Conservation (phyloP, 768 basidiomycete genomes). For the Pleurotus sapidus region DNA sequence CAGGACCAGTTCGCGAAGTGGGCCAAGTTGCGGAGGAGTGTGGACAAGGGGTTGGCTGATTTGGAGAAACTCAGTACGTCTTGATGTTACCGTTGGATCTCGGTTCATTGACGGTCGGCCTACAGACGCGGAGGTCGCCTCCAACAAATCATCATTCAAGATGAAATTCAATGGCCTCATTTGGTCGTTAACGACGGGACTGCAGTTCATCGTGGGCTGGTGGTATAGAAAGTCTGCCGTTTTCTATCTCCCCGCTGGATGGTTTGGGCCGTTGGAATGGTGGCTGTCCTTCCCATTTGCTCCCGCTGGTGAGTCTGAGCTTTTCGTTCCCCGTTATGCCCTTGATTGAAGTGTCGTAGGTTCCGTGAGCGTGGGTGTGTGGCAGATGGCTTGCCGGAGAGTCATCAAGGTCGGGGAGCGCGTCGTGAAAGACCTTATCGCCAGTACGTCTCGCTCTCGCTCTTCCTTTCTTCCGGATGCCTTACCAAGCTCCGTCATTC, state of each 20-base stretch:
- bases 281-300: conserved; percentile 89
- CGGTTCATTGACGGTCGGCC: background rate
- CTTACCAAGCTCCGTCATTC: background rate
- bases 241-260: conserved; percentile 88
- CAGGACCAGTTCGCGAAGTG: conserved; percentile 99
- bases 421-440: conserved; percentile 59
- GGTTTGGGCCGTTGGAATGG: conserved; percentile 90
- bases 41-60: conserved; percentile 90
- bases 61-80: conserved; percentile 82
- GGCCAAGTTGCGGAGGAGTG: conserved; percentile 87
- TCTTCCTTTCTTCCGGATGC: background rate
- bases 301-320: conserved; percentile 62
- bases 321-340: conserved; percentile 3
- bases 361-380: conserved; percentile 88
- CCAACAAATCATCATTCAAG: conserved; percentile 59
- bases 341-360: conserved; percentile 41
- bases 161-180: conserved; percentile 69
- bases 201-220: conserved; percentile 84
- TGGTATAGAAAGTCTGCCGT: conserved; percentile 90
- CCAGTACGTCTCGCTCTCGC: conserved; percentile 1
- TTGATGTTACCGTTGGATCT: background rate
- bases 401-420: conserved; percentile 79
- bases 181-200: conserved; percentile 86
- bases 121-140: conserved; percentile 65
- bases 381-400: conserved; percentile 92